Conservation (phyloP, 176 grass and related monocot species). For the Oryza glumipatula region DNA sequence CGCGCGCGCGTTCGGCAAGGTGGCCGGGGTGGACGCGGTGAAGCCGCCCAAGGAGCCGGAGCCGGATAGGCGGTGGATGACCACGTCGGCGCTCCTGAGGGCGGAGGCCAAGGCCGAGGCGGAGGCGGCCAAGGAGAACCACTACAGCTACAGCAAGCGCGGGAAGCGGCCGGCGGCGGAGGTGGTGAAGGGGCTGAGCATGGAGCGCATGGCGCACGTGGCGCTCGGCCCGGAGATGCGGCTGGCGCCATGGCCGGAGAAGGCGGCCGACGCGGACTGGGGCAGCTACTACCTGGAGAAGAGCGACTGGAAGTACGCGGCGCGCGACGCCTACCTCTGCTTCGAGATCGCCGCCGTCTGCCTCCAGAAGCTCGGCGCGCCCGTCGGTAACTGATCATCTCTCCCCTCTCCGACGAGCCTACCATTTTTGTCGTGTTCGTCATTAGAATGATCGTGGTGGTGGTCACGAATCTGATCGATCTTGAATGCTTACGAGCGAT, state of each 20-base stretch:
- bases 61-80: not conserved
- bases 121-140: not conserved
- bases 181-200: conserved; percentile 33
- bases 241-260: conserved; percentile 11
- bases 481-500: not conserved
- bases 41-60: not conserved
- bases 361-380: conserved; percentile 36
- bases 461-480: not conserved
- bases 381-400: not conserved
- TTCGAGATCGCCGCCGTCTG: conserved; percentile 43
- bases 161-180: not conserved
- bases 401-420: not conserved
- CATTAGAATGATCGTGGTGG: not conserved
- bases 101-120: not conserved
- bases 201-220: conserved; percentile 45
- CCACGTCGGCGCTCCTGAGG: not conserved
- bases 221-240: conserved; percentile 43
- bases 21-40: not conserved
- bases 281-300: not conserved
- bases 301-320: conserved; percentile 15
- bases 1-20: conserved; percentile 30
- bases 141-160: not conserved
- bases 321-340: conserved; percentile 43
- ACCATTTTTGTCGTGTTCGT: not conserved
- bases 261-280: conserved; percentile 35